Conservation (phyloP, 768 basidiomycete genomes). For the Macrolepiota fuliginosa region DNA sequence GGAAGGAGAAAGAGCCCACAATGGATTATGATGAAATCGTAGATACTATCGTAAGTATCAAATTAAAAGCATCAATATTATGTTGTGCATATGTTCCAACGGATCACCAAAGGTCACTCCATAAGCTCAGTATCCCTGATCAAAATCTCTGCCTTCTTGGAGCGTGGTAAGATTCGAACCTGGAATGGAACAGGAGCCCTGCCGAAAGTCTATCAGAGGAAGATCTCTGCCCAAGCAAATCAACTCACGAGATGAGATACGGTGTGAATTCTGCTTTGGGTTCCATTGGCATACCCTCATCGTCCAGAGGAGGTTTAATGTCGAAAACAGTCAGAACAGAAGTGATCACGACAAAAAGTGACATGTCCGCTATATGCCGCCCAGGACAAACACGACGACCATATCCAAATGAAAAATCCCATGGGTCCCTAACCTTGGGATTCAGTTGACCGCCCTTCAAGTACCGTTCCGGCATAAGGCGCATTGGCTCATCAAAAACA, state of each 20-base stretch:
- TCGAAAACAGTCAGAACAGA: constrained; percentile 18
- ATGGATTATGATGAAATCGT: too few relatives aligned
- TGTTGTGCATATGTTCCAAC: too few relatives aligned
- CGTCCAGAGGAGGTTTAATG: too few relatives aligned
- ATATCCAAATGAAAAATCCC: constrained; percentile 24
- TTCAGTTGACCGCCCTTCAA: constrained; percentile 23
- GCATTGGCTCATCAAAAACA: too few relatives aligned
- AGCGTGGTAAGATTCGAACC: background rate
- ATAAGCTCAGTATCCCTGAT: background rate
- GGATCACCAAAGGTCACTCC: too few relatives aligned
- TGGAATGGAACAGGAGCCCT: constrained; percentile 6
- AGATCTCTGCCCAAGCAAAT: background rate
- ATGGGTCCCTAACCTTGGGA: constrained; percentile 19
- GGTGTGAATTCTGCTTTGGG: background rate
- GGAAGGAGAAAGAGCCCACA: too few relatives aligned
- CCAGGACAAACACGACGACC: constrained; percentile 26
- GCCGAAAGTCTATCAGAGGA: background rate
- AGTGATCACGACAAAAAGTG: constrained; percentile 15
- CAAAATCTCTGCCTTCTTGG: background rate
- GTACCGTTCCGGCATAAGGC: too few relatives aligned
- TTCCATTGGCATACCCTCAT: constrained; percentile 7
- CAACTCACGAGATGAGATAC: background rate
- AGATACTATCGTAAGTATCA: too few relatives aligned
- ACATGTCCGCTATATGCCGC: constrained; percentile 15
- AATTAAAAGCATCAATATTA: too few relatives aligned